A percentile compares a stretch with the other conserved stretches of the same genome.
Conservation (phyloP, 1,139 yeast species). For the Saccharomyces hybrid region DNA sequence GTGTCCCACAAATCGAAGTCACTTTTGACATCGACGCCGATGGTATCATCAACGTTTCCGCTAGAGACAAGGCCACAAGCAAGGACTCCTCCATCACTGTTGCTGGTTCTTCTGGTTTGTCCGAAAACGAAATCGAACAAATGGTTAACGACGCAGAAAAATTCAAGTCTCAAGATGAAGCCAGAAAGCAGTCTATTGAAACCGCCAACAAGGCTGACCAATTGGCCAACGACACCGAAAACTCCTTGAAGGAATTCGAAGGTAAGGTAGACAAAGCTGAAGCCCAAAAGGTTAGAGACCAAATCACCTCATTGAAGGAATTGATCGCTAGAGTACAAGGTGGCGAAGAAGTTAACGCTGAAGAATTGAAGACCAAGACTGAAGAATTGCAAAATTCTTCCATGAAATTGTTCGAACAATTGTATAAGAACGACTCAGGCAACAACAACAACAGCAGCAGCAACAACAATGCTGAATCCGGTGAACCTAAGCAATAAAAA, state of each 20-base stretch:
- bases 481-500: slow-evolving; percentile 26
- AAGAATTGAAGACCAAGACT: slow-evolving; percentile 90
- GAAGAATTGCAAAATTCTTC: slow-evolving; percentile 87
- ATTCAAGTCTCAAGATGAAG: slow-evolving; percentile 82
- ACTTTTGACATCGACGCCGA: slow-evolving; percentile 92
- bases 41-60: slow-evolving; percentile 89
- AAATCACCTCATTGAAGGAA: slow-evolving; percentile 83
- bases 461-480: slow-evolving; percentile 23
- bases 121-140: slow-evolving; percentile 84
- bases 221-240: slow-evolving; percentile 85
- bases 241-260: slow-evolving; percentile 78
- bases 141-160: slow-evolving; percentile 94
- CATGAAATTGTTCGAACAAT: slow-evolving; percentile 88
- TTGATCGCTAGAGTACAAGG: slow-evolving; percentile 81
- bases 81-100: slow-evolving; percentile 90
- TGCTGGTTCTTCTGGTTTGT: slow-evolving; percentile 92
- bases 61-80: slow-evolving; percentile 94
- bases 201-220: slow-evolving; percentile 75
- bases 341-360: slow-evolving; percentile 80
- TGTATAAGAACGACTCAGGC: slow-evolving; percentile 62
- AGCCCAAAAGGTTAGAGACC: slow-evolving; percentile 84
- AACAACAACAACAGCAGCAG: slow-evolving; percentile 45
- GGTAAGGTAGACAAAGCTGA: slow-evolving; percentile 57
- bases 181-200: slow-evolving; percentile 71
- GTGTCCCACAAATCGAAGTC: slow-evolving; percentile 95